Evolutionary conservation across 371 early-diverging fungal species (phyloP), one percentile per base, ranked within the genome.

Genomic region (Globomyces sp.): DNA sequence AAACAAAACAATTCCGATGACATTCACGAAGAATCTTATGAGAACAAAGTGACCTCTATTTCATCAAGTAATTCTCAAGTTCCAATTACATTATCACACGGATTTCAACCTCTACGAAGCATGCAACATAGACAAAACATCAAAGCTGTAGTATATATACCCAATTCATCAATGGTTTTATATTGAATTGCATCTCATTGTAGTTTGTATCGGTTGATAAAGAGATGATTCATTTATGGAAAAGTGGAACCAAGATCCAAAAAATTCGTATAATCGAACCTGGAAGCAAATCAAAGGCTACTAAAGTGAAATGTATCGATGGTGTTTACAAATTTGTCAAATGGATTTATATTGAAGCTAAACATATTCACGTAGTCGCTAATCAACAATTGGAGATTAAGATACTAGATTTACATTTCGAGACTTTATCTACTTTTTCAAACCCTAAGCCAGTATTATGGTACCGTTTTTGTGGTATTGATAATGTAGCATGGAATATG

Each of bases 391-490:
- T 65, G n/a, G 57, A 65, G 48, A 60, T 80, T 24, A 74, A 79
- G 72, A 73, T 77, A 2, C 58, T 81, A 36, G 74, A 75, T 41
- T 6, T 72, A 10, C 65, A 66, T 55, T 70, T 81, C 47, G 76
- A 71, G 46, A 67, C 68, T 34, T 6, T 76, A 37, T 61, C 71
- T 8, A 46, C 58, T 13, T 71, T 72, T 4, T 69, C 73, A 0
- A 75, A 72, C 36, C 57, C 70, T 6, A 79, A 78, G 51, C 82
- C 82, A 1, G 71, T 79, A 9, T 57, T 79, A 34, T 74, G 24
- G 24, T 24, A 24, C 24, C 24, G 24, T 24, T 24, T 24, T 24
- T 24, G 24, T 24, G 24, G 24, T 24, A 24, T 24, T 24, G 24
- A 24, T 24, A 24, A 24, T 24, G 24, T 24, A 24, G 77, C 50